Conservation (phyloP, 352 stramenopile genomes). For the Phytophthora hybrid region DNA sequence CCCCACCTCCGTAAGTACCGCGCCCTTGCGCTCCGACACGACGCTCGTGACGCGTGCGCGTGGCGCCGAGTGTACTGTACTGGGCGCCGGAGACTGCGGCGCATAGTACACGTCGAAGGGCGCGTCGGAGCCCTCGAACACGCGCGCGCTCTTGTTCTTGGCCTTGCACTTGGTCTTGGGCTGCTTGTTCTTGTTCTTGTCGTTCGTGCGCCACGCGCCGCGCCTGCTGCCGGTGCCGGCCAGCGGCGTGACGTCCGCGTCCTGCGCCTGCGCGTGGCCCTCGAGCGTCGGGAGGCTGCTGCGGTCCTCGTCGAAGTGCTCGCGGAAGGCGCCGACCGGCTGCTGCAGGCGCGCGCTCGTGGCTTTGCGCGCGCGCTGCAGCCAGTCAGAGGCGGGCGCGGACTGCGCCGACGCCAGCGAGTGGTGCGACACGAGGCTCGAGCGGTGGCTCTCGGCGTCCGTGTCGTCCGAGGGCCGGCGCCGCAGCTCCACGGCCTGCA, state of each 20-base stretch:
- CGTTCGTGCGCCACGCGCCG: conserved; percentile 18
- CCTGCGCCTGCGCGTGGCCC: conserved; percentile 35
- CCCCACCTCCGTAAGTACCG: conserved; percentile 71
- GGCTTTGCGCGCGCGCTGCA: conserved; percentile 23
- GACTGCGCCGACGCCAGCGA: conserved; percentile 46
- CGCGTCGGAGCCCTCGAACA: conserved; percentile 11
- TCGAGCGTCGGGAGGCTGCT: conserved; percentile 64
- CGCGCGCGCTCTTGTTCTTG: conserved; percentile 8
- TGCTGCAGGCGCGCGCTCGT: conserved; percentile 6
- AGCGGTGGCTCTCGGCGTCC: conserved; percentile 38
- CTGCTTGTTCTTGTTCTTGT: not conserved
- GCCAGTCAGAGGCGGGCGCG: conserved; percentile 30
- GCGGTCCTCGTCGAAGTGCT: conserved; percentile 56
- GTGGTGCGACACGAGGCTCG: conserved; percentile 53
- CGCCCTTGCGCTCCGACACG: conserved; percentile 48
- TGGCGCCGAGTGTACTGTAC: conserved; percentile 26
- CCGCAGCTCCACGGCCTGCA: conserved; percentile 57
- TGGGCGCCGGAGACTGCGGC: conserved; percentile 40
- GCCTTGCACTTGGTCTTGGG: conserved; percentile 8
- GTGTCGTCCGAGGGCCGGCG: conserved; percentile 49
- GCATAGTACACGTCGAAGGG: conserved; percentile 44
- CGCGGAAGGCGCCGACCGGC: not conserved
- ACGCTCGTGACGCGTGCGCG: conserved; percentile 30
- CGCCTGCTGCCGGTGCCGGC: not conserved
- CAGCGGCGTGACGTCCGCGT: not conserved